Percentiles rank a stretch among this genome's conserved stretches.
phyloP scores from a whole-genome alignment of 2,329 filamentous ascomycete genomes.

The Botrytis elliptica region DNA sequence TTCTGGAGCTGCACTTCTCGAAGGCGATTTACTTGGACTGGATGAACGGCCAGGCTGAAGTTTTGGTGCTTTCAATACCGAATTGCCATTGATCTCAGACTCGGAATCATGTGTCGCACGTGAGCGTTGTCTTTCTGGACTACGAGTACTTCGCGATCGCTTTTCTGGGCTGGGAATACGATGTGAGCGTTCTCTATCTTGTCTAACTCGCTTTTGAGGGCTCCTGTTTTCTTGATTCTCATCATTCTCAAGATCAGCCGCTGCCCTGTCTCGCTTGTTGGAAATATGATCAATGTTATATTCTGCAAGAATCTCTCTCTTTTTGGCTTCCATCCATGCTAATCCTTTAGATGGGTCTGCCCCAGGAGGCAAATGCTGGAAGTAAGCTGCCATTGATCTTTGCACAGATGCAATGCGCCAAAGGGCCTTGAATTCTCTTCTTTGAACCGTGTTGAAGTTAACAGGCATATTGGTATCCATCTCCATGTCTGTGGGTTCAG shows the following conservation, averaged over 20 bases:
- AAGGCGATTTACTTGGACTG: slow-evolving; percentile 17
- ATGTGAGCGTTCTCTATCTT: slow-evolving; percentile 9
- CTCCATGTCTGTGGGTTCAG: slow-evolving; percentile 28
- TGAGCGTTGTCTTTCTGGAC: slow-evolving; percentile 19
- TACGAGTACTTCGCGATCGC: slow-evolving; percentile 11
- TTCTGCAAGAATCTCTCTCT: slow-evolving; percentile 16
- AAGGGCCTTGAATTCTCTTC: slow-evolving; percentile 31
- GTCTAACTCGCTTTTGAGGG: slow-evolving; percentile 31
- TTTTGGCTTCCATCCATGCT: slow-evolving; percentile 14
- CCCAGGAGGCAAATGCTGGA: slow-evolving; percentile 23
- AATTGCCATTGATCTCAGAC: slow-evolving; percentile 20
- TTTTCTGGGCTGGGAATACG: slow-evolving; percentile 10
- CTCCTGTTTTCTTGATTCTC: slow-evolving; percentile 31
- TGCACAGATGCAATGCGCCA: slow-evolving; percentile 38
- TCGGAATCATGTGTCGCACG: neutral
- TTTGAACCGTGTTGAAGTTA: slow-evolving; percentile 29
- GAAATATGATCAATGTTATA: slow-evolving; percentile 1
- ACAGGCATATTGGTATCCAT: slow-evolving; percentile 30
- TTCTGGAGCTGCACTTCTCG: slow-evolving; percentile 20
- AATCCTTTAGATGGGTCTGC: slow-evolving; percentile 12
- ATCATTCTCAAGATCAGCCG: slow-evolving; percentile 23
- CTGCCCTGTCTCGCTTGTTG: slow-evolving; percentile 10
- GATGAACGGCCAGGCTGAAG: slow-evolving; percentile 1
- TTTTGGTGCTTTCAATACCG: slow-evolving; percentile 14
- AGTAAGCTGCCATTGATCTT: slow-evolving; percentile 31